These are phyloP conservation scores for Taphrina flavorubra DNA, from an alignment of 1,139 yeast species.

Conservation along the genomic window DNA sequence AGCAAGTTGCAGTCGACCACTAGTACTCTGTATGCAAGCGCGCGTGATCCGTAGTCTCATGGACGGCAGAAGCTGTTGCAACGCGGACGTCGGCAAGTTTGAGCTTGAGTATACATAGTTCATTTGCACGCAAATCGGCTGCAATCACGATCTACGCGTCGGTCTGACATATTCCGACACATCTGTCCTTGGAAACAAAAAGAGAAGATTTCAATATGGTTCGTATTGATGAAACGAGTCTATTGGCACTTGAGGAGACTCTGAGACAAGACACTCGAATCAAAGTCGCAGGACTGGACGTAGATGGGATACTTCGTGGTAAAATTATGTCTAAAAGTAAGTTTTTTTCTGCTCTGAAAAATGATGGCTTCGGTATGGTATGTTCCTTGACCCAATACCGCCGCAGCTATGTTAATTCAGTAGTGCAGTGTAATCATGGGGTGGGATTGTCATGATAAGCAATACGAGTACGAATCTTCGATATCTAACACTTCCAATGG, in stretches of 20 bases:
- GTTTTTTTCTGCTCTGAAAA: constrained; percentile 49
- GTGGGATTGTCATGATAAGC: constrained; percentile 54
- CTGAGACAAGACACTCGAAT: constrained; percentile 48
- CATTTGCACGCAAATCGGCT: too few species aligned
- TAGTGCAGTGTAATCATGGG: constrained; percentile 51
- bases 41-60: too few species aligned
- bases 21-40: too few species aligned
- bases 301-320: constrained; percentile 53
- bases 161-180: too few species aligned
- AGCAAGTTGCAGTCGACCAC: too few species aligned
- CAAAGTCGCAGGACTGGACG: constrained; percentile 54
- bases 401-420: too few species aligned
- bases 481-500: constrained; percentile 52
- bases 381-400: constrained; percentile 46
- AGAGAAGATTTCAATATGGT: not conserved
- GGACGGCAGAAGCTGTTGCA: too few species aligned
- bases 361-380: constrained; percentile 50
- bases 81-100: too few species aligned
- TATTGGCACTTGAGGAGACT: constrained; percentile 3
- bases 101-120: too few species aligned
- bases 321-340: constrained; percentile 51
- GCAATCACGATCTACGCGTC: too few species aligned
- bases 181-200: too few species aligned
- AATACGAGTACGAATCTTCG: constrained; percentile 49
- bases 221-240: not conserved